Percentiles rank a stretch among this genome's conserved stretches.
Conservation (phyloP, 1,139 yeast species). For the Candida sp. region DNA sequence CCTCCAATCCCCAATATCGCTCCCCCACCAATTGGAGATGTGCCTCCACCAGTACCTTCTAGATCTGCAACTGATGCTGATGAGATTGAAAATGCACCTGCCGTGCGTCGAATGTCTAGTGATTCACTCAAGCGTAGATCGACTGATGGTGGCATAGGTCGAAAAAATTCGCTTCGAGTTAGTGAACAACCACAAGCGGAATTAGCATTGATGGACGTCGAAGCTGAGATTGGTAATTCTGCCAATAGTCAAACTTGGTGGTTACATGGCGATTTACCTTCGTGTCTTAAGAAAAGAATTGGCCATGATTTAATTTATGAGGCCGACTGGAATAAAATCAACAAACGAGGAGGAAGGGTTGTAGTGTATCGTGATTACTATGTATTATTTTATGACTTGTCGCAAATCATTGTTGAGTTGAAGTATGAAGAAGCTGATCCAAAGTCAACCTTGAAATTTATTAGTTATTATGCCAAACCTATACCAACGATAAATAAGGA, state of each 20-base stretch:
- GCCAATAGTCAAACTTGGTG: conserved; percentile 56
- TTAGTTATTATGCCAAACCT: conserved; percentile 35
- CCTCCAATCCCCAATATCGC: conserved; percentile 5
- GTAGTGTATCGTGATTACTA: conserved; percentile 64
- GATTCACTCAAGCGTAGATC: conserved; percentile 9
- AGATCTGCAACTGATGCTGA: conserved; percentile 22
- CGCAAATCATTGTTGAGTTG: conserved; percentile 60
- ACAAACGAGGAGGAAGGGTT: conserved; percentile 55
- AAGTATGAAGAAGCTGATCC: conserved; percentile 59
- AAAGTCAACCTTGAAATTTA: conserved; percentile 44
- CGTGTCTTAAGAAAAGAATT: conserved; percentile 38
- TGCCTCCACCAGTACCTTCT: conserved; percentile 6
- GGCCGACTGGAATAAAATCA: conserved; percentile 54
- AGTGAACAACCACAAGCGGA: conserved; percentile 31
- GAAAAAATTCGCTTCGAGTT: conserved; percentile 16
- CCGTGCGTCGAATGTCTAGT: conserved; percentile 14
- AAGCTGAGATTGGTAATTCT: conserved; percentile 30
- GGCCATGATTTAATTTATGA: conserved; percentile 58
- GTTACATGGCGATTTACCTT: conserved; percentile 60
- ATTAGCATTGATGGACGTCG: conserved; percentile 19
- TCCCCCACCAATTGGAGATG: conserved; percentile 12
- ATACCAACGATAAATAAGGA: conserved; percentile 49
- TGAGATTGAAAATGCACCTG: conserved; percentile 23
- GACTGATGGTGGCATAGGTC: conserved; percentile 7
- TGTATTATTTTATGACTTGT: conserved; percentile 68